Conservation (phyloP, 306 rosid genomes). For the Rosa rugosa region DNA sequence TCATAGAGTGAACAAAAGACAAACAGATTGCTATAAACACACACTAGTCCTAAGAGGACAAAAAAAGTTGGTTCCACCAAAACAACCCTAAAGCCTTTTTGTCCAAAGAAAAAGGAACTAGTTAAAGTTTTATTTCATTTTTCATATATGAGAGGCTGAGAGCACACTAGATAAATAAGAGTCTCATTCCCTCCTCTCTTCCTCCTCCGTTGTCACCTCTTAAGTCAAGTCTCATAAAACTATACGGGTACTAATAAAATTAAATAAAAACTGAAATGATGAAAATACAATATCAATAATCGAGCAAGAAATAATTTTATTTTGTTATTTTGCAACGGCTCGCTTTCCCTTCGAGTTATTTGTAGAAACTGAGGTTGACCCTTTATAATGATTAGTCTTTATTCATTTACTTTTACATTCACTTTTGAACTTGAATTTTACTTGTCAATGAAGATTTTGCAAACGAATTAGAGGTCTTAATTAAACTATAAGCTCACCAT, state of each 20-base stretch:
- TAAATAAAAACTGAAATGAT: too few species aligned
- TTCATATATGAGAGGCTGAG: neutral
- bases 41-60: neutral
- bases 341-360: neutral
- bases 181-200: neutral
- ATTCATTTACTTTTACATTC: neutral
- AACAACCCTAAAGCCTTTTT: neutral
- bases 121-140: neutral
- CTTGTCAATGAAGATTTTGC: neutral
- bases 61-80: constrained; percentile 10
- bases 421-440: neutral
- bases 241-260: too few species aligned
- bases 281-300: neutral
- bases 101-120: neutral
- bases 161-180: too few species aligned
- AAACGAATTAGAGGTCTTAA: neutral
- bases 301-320: too few species aligned
- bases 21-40: neutral
- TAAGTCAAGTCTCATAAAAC: neutral
- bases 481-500: neutral
- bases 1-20: neutral
- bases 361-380: neutral
- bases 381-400: neutral
- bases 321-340: neutral
- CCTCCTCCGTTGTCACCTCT: neutral